Evolutionary conservation across 1,284 basidiomycete genomes (phyloP), one percentile per base, ranked within the genome.

Genomic region (Phaffia rhodozyma): DNA sequence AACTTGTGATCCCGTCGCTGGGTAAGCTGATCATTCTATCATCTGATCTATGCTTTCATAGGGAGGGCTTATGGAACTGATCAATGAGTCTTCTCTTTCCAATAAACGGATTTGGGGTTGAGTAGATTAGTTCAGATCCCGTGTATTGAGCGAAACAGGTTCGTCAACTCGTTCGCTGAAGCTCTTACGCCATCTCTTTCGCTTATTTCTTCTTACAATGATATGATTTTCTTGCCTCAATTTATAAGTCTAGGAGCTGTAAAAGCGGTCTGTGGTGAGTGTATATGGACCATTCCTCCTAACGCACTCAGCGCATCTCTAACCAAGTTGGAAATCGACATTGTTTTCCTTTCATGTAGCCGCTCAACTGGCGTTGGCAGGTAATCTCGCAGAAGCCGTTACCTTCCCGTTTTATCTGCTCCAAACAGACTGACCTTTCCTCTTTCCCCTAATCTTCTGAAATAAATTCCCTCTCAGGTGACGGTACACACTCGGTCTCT

Each of bases 311-410:
- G 9, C 32, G n/a, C 5, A 32, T 56, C 11, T 0, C 29, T 32
- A 34, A 32, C 20, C 21, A n/a, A 4, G 9, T 21, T 56, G 11
- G 9, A n/a, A 20, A 0, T n/a, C 4, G 5, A 9, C 29, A n/a
- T 29, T 6, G 6, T 34, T 18, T 53, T 53, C 20, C 13, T 38
- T 27, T 6, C 43, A 3, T 21, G 13, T 43, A 3, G 89, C 89
- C n/a, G 89, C 91, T 9, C 93, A 97, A 72, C 80, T 97, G 4
- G 91, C 93, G 1, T 86, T 97, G 81, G 91, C 92, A 1, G 88
- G 86, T 67, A 82, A 87, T 70, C 91, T 90, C 0, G 82, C 89
- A 64, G 71, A 72, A 63, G 71, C 69, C 43, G 70, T 72, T 23
- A 70, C 70, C 62, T 71, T 30, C 54, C 62, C 63, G 23, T 48